A percentile compares a stretch with the other conserved stretches of the same genome.
Evolutionary conservation across 2,329 filamentous ascomycete species (phyloP).

Genomic region (Colletotrichum echinochloae): DNA sequence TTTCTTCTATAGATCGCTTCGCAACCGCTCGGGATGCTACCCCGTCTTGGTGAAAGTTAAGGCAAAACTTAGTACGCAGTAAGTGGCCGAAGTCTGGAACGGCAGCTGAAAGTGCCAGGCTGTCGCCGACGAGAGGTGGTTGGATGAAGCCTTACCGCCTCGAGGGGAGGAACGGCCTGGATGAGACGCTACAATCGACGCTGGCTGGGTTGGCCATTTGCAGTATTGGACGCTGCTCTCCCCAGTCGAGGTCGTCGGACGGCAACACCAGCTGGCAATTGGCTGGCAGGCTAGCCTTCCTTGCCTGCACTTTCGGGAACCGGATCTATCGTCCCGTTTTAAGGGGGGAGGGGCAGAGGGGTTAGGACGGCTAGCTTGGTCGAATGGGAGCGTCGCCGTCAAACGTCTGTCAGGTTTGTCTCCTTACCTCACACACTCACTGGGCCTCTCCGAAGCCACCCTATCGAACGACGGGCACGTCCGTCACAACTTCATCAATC

Average conservation of each 20-base stretch:
- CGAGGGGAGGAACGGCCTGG: not conserved
- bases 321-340: constrained; percentile 32
- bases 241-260: not conserved
- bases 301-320: constrained; percentile 14
- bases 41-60: not conserved
- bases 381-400: constrained; percentile 21
- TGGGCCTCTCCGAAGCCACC: not conserved
- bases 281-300: not conserved
- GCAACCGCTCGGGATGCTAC: not conserved
- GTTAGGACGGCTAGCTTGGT: constrained; percentile 9
- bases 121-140: constrained; percentile 2
- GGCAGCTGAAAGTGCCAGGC: no score
- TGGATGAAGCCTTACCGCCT: constrained; percentile 10
- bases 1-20: no score
- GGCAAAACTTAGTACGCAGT: not conserved
- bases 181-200: not conserved
- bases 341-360: constrained; percentile 5
- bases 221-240: not conserved
- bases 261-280: constrained; percentile 6
- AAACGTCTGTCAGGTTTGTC: constrained; percentile 27
- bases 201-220: not conserved
- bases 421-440: constrained; percentile 13
- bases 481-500: constrained; percentile 3
- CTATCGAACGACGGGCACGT: constrained; percentile 23
- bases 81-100: not conserved